These are phyloP conservation scores for Pichia sp. DNA, from an alignment of 1,139 yeast species.

Conservation along the genomic window DNA sequence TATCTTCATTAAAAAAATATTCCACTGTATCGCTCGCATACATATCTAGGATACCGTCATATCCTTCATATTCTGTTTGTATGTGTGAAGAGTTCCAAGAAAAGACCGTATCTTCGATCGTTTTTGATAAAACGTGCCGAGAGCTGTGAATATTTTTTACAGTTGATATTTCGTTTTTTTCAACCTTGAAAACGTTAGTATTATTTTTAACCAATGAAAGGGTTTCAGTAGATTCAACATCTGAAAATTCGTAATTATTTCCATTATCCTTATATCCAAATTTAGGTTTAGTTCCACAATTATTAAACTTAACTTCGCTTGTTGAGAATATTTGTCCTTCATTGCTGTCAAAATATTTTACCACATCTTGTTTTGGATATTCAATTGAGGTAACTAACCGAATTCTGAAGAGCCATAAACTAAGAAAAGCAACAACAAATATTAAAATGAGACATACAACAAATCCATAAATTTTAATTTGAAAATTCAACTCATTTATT, in stretches of 20 bases:
- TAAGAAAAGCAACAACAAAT: not conserved
- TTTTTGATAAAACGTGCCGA: not conserved
- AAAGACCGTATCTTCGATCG: conserved; percentile 5
- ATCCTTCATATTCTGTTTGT: not conserved
- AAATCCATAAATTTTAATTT: conserved; percentile 7
- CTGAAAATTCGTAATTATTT: too few relatives aligned
- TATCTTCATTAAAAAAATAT: not conserved
- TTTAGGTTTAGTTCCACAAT: too few relatives aligned
- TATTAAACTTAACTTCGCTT: too few relatives aligned
- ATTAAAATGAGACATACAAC: not conserved
- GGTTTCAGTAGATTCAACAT: too few relatives aligned
- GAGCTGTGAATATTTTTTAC: too few relatives aligned
- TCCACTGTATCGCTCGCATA: not conserved
- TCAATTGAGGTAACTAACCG: not conserved
- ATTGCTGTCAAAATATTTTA: too few relatives aligned
- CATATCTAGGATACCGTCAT: conserved; percentile 2
- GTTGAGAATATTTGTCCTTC: too few relatives aligned
- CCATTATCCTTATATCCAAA: too few relatives aligned
- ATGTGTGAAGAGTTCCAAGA: conserved; percentile 2
- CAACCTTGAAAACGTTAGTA: too few relatives aligned
- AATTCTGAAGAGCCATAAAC: not conserved
- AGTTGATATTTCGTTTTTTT: too few relatives aligned
- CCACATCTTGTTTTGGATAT: too few relatives aligned
- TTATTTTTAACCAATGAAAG: too few relatives aligned
- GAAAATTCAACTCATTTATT: conserved; percentile 2